Evolutionary conservation across 805 yeast species (phyloP).

Genomic region (Saccharomyces mikatae): DNA sequence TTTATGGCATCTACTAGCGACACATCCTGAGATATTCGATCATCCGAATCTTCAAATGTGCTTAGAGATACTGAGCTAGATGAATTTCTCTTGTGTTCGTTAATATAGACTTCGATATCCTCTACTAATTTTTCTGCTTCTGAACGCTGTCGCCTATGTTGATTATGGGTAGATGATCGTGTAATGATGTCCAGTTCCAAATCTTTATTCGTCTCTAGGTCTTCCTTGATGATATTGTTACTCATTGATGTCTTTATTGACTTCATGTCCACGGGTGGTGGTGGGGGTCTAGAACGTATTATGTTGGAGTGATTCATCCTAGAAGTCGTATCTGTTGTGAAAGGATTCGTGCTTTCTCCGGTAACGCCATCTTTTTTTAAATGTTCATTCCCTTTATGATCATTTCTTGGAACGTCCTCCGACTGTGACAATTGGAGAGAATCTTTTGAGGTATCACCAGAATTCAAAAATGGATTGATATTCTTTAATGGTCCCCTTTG

Average conservation of each 20-base stretch:
- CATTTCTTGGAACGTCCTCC: background rate
- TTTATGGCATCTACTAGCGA: background rate
- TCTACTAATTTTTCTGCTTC: constrained; percentile 30
- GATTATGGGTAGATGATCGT: background rate
- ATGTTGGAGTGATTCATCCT: background rate
- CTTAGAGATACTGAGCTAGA: background rate
- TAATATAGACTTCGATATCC: constrained; percentile 25
- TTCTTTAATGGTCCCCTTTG: constrained; percentile 5
- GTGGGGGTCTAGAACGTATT: constrained; percentile 13
- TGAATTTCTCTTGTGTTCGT: constrained; percentile 11
- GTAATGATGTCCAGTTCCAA: background rate
- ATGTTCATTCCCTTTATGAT: background rate
- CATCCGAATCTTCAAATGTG: background rate
- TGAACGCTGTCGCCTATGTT: constrained; percentile 25
- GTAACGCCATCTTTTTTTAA: background rate
- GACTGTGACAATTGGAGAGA: background rate
- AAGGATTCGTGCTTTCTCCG: background rate
- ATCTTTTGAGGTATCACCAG: background rate
- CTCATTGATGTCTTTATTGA: constrained; percentile 1
- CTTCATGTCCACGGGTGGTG: constrained; percentile 18
- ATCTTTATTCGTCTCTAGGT: background rate
- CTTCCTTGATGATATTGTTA: background rate
- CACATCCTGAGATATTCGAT: background rate
- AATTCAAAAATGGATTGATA: constrained; percentile 3
- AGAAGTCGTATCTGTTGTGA: background rate